Conservation (phyloP, 768 basidiomycete species). For the Agaricus sinodeliciosus region DNA sequence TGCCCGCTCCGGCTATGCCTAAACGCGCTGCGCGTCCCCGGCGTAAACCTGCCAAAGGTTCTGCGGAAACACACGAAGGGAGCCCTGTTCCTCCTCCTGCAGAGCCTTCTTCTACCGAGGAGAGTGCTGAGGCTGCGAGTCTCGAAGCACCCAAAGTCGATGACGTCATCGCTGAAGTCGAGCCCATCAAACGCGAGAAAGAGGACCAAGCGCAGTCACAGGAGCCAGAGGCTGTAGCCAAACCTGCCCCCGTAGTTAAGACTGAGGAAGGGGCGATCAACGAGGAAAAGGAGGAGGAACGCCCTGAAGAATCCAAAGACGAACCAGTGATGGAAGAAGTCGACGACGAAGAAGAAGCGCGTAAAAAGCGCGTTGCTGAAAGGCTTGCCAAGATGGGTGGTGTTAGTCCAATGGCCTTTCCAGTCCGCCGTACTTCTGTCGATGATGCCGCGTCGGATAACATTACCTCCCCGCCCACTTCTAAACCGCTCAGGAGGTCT, state of each 20-base stretch:
- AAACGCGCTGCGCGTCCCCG: conserved; percentile 72
- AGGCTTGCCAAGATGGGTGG: conserved; percentile 62
- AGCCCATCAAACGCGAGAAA: not conserved
- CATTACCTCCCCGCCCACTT: conserved; percentile 1
- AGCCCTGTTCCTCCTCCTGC: not conserved
- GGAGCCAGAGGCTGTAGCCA: not conserved
- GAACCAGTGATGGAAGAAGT: conserved; percentile 4
- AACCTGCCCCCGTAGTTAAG: not conserved
- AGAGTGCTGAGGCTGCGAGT: not conserved
- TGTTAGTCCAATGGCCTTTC: conserved; percentile 50
- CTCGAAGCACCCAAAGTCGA: not conserved
- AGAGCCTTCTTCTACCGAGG: not conserved
- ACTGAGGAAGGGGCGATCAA: not conserved
- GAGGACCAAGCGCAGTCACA: not conserved
- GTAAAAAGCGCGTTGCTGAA: conserved; percentile 55
- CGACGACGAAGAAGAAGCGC: conserved; percentile 46
- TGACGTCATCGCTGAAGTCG: not conserved
- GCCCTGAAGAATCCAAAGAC: conserved; percentile 9
- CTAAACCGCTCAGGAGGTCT: not conserved
- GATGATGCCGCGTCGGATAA: not conserved
- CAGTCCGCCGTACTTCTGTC: conserved; percentile 14
- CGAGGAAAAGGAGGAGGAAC: not conserved
- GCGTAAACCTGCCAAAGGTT: conserved; percentile 33
- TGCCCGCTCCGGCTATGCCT: conserved; percentile 72
- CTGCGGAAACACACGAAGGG: not conserved